Evolutionary conservation across 2,329 filamentous ascomycete species (phyloP).

Genomic region (Aspergillus viridinutans): DNA sequence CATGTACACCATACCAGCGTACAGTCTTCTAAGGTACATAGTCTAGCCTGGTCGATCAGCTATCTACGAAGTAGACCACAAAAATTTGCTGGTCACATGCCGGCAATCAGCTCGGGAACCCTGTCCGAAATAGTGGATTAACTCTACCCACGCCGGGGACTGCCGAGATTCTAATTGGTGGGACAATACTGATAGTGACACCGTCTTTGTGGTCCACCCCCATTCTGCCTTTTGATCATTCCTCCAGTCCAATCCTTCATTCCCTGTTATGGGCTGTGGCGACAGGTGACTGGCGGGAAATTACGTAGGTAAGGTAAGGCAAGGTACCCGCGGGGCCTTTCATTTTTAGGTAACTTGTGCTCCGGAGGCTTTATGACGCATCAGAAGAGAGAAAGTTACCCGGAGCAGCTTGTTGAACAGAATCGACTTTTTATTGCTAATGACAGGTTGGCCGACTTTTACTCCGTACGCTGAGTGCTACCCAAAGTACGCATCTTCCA

Average conservation of each 20-base stretch:
- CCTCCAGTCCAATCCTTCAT: constrained; percentile 4
- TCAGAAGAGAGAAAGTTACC: background rate
- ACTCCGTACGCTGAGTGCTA: background rate
- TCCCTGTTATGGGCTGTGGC: background rate
- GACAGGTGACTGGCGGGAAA: background rate
- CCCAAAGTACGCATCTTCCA: background rate
- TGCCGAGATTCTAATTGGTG: constrained; percentile 29
- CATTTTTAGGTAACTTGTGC: background rate
- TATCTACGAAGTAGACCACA: background rate
- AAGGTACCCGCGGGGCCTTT: background rate
- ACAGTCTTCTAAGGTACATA: background rate
- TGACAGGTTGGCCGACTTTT: background rate
- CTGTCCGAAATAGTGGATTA: constrained; percentile 12
- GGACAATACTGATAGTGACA: constrained; percentile 18
- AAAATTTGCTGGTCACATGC: constrained; percentile 32
- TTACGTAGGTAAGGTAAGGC: background rate
- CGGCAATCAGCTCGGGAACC: constrained; percentile 17
- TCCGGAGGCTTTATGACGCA: background rate
- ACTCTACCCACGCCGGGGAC: constrained; percentile 11
- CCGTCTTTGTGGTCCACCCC: constrained; percentile 25
- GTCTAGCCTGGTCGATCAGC: background rate
- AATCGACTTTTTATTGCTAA: background rate
- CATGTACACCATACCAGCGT: too few species aligned
- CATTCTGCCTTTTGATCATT: constrained; percentile 22
- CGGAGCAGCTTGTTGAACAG: background rate